Percentiles rank a stretch among this genome's conserved stretches.
Conservation (phyloP, 768 basidiomycete genomes). For the Lentinula boryana region DNA sequence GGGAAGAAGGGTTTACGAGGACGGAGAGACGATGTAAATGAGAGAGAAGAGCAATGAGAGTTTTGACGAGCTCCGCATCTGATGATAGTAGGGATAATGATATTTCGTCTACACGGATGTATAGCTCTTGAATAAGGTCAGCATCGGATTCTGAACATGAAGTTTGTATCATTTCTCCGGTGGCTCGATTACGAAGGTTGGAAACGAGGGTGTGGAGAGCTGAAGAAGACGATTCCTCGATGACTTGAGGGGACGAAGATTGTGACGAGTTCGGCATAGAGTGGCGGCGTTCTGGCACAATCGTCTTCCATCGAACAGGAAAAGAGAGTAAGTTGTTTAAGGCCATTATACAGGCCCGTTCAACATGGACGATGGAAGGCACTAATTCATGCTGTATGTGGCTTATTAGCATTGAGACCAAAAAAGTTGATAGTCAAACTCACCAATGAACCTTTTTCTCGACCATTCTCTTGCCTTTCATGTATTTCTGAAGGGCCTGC, state of each 20-base stretch:
- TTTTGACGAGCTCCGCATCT: constrained; percentile 60
- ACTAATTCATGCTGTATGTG: constrained; percentile 48
- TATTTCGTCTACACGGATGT: constrained; percentile 43
- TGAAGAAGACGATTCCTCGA: constrained; percentile 25
- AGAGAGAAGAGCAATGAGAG: constrained; percentile 63
- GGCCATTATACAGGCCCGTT: constrained; percentile 69
- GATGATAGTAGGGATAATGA: constrained; percentile 33
- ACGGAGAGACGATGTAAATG: constrained; percentile 61
- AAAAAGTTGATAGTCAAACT: background rate
- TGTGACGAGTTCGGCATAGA: constrained; percentile 48
- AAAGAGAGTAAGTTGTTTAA: constrained; percentile 62
- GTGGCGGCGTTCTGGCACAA: constrained; percentile 54
- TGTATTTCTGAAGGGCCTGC: constrained; percentile 1
- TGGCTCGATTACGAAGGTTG: constrained; percentile 47
- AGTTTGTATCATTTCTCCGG: constrained; percentile 43
- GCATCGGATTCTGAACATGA: constrained; percentile 34
- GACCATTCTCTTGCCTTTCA: background rate
- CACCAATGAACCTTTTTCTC: background rate
- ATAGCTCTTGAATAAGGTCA: constrained; percentile 56
- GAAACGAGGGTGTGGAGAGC: constrained; percentile 58
- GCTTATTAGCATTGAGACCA: background rate
- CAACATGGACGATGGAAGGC: constrained; percentile 69
- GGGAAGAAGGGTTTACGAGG: constrained; percentile 18
- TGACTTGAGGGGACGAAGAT: constrained; percentile 21
- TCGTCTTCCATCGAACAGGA: constrained; percentile 43